A percentile compares a stretch with the other conserved stretches of the same genome.
Conservation (phyloP, 257 asterid species). For the Nicotiana paniculata region DNA sequence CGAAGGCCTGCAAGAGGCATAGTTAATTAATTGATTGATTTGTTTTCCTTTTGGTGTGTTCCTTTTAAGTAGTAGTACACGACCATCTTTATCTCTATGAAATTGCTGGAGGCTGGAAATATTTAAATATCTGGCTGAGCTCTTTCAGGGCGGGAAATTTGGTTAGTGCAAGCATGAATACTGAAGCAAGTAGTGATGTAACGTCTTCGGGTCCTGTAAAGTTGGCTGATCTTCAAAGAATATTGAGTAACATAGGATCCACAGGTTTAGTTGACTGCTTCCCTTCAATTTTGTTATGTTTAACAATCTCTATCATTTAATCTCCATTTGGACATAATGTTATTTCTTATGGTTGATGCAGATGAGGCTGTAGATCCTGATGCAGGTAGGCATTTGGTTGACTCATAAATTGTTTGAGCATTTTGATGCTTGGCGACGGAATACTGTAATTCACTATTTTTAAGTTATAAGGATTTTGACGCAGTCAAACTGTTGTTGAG, state of each 20-base stretch:
- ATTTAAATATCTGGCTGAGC: conserved; percentile 11
- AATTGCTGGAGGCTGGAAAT: conserved; percentile 1
- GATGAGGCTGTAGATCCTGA: conserved; percentile 74
- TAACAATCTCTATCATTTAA: conserved; percentile 7
- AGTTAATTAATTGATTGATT: background rate
- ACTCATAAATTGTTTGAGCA: background rate
- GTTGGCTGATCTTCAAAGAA: conserved; percentile 83
- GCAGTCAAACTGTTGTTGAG: background rate
- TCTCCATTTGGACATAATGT: conserved; percentile 15
- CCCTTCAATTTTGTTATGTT: conserved; percentile 2
- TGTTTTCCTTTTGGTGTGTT: background rate
- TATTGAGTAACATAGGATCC: conserved; percentile 80
- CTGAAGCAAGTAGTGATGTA: conserved; percentile 71
- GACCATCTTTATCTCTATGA: background rate
- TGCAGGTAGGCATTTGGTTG: conserved; percentile 52
- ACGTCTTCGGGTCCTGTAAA: conserved; percentile 93
- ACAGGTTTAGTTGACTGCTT: conserved; percentile 37
- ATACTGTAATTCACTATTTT: background rate
- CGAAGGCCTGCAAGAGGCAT: background rate
- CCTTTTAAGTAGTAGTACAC: background rate
- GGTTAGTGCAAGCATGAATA: conserved; percentile 74
- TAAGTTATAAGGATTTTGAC: background rate
- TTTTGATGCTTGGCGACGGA: background rate
- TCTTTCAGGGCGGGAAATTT: conserved; percentile 73
- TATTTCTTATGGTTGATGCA: conserved; percentile 22